Conservation (phyloP, 352 stramenopile species). For the Lagenidium giganteum region DNA sequence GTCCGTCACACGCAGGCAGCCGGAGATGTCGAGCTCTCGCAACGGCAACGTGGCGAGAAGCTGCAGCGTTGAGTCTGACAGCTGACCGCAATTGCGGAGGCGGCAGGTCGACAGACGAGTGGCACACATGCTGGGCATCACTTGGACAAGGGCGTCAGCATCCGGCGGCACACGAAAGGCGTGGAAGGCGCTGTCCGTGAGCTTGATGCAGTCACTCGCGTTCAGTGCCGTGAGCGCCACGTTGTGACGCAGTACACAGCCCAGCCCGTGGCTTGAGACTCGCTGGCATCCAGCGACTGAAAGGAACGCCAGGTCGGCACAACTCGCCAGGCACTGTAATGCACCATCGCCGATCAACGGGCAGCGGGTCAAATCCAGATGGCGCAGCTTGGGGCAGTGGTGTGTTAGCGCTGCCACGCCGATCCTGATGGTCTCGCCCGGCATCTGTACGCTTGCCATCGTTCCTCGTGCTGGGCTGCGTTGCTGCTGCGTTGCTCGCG, state of each 20-base stretch:
- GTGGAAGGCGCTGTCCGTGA: slow-evolving; percentile 36
- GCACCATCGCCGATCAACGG: slow-evolving; percentile 31
- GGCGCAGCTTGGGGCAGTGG: slow-evolving; percentile 25
- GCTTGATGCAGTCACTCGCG: slow-evolving; percentile 21
- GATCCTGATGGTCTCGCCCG: not conserved
- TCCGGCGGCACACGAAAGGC: not conserved
- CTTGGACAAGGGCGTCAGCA: slow-evolving; percentile 11
- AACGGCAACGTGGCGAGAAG: slow-evolving; percentile 54
- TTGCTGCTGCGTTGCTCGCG: not conserved
- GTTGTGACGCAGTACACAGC: slow-evolving; percentile 2
- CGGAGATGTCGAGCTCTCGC: slow-evolving; percentile 71
- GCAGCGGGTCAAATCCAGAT: slow-evolving; percentile 54
- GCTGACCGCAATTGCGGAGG: slow-evolving; percentile 27
- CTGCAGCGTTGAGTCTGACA: slow-evolving; percentile 41
- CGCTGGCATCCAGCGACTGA: slow-evolving; percentile 17
- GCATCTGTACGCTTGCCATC: not conserved
- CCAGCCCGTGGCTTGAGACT: slow-evolving; percentile 20
- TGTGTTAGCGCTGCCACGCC: slow-evolving; percentile 27
- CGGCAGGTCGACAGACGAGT: slow-evolving; percentile 2
- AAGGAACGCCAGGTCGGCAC: slow-evolving; percentile 10
- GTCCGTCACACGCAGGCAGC: slow-evolving; percentile 73
- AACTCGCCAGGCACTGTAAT: slow-evolving; percentile 17
- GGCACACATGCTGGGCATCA: slow-evolving; percentile 18
- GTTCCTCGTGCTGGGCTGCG: too few species aligned
- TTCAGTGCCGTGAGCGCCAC: slow-evolving; percentile 23